Evolutionary conservation across 116 monocot genomes (phyloP).

Genomic region (Cymodocea nodosa): DNA sequence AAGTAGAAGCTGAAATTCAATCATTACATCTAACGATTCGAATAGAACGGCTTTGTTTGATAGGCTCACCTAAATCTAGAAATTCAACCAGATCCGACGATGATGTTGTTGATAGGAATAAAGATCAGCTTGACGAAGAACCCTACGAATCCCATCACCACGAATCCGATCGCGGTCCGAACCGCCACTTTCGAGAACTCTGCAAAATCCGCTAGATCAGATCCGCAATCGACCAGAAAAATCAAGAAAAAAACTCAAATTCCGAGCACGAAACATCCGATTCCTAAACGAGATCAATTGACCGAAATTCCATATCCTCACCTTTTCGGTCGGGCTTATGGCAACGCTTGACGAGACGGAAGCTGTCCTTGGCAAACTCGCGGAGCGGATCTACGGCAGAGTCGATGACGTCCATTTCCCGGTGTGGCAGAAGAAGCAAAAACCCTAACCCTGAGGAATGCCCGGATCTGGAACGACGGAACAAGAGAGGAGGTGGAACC

Average conservation of each 20-base stretch:
- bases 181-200: constrained; percentile 26
- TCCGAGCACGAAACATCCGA: neutral
- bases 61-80: constrained; percentile 3
- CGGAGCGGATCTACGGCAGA: constrained; percentile 20
- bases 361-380: constrained; percentile 25
- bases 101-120: constrained; percentile 35
- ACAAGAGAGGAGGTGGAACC: no score
- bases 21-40: no score
- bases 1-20: no score
- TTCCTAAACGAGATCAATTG: neutral
- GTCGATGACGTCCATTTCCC: constrained; percentile 17
- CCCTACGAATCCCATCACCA: constrained; percentile 27
- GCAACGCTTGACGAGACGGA: constrained; percentile 27
- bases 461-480: neutral
- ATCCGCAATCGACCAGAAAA: neutral
- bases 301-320: neutral
- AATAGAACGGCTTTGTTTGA: neutral
- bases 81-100: constrained; percentile 22
- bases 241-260: neutral
- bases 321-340: constrained; percentile 30
- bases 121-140: constrained; percentile 34
- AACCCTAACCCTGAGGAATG: neutral
- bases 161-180: constrained; percentile 21
- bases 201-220: neutral
- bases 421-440: no score